Evolutionary conservation across 495 filamentous ascomycete species (phyloP).

Genomic region (Clavariopsis aquatica): DNA sequence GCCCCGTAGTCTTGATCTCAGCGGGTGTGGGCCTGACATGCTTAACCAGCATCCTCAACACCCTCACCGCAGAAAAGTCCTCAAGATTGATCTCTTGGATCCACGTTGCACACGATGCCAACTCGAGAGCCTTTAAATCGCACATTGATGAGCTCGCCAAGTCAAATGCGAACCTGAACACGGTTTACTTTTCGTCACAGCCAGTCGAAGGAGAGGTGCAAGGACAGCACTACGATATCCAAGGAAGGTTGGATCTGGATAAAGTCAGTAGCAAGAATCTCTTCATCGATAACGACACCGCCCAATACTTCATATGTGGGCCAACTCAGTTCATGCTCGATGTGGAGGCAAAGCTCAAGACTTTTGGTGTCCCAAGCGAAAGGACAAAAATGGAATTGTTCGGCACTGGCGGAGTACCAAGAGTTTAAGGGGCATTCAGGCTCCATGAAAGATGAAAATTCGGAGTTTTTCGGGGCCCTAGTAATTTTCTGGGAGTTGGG

Average conservation of each 20-base stretch:
- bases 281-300: conserved; percentile 53
- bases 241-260: conserved; percentile 57
- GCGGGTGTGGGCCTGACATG: conserved; percentile 72
- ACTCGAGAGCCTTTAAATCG: conserved; percentile 54
- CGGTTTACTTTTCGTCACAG: conserved; percentile 47
- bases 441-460: neutral
- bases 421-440: conserved; percentile 10
- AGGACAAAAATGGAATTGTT: conserved; percentile 69
- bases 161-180: conserved; percentile 47
- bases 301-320: conserved; percentile 72
- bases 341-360: conserved; percentile 51
- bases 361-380: conserved; percentile 54
- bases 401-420: conserved; percentile 55
- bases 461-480: too few relatives aligned
- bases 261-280: conserved; percentile 55
- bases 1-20: conserved; percentile 65
- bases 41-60: conserved; percentile 67
- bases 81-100: conserved; percentile 60
- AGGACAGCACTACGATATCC: conserved; percentile 58
- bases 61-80: conserved; percentile 49
- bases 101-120: conserved; percentile 57
- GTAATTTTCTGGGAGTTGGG: neutral
- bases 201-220: conserved; percentile 51
- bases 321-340: conserved; percentile 67
- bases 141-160: conserved; percentile 53